Base-by-base conservation (phyloP, 78 protist species). In the Dictyostelium brefeldianum region DNA sequence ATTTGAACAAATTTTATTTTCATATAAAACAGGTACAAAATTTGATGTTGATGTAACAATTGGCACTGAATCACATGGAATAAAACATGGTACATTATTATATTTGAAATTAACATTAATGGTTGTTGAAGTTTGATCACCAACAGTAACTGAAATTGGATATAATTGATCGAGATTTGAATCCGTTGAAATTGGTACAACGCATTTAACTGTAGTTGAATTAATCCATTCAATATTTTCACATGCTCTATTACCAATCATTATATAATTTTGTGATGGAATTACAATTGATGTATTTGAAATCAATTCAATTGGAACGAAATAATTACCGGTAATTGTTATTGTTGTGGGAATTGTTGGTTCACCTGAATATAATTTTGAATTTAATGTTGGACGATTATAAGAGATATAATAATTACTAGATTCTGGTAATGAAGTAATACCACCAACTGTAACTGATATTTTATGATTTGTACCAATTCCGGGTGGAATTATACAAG, bases 381-480 rank as follows among this genome's bases (percentile, higher is more conserved):
- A 1, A 14, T 62, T n/a, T 25, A 62, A 62, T 5, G 18, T 62
- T 62, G 71, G 71, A 3, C 0, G 4, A 62, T 62, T 62, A 25
- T 62, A 62, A 0, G 65, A 56, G 3, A 56, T 56, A 56, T 56
- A 56, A 6, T 56, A 56, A 56, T 17, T 20, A 5, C 27, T 56
- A n/a, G n/a, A n/a, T n/a, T n/a, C n/a, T 20, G n/a, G 12, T 56
- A 20, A 7, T 20, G 25, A 56, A 22, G 65, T 56, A 17, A 56
- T 56, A 62, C 7, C 43, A 62, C 77, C 77, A 69, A 69, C 77
- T 29, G 77, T 69, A 17, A 69, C 51, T 31, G 50, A 22, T 31
- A 69, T 11, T 41, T 9, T 4, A 69, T 36, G 20, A 69, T 69
- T 69, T 27, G n/a, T 29, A 36, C 77, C 77, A 36, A 69, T 69